These are phyloP conservation scores for Lagerstroemia speciosa DNA, from an alignment of 345 rosid genomes.

Conservation along the genomic window DNA sequence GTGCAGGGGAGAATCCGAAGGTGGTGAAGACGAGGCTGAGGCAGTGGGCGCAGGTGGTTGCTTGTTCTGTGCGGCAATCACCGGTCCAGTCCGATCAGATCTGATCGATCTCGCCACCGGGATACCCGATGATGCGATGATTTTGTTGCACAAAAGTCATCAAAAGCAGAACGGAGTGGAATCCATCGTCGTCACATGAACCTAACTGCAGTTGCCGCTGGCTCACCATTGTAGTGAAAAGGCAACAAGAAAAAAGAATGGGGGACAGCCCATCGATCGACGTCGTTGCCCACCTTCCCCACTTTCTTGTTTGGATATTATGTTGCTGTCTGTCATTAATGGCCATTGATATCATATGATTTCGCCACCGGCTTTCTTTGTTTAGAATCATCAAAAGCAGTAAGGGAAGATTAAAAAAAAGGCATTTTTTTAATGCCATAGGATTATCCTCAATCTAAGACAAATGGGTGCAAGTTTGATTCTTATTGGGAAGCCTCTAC, in stretches of 20 bases:
- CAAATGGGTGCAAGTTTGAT: too few relatives aligned
- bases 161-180: background rate
- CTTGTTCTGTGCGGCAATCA: slow-evolving; percentile 76
- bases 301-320: background rate
- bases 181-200: background rate
- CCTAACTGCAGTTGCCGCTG: background rate
- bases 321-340: background rate
- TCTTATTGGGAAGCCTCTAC: too few relatives aligned
- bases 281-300: background rate
- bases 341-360: too few relatives aligned
- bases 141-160: too few relatives aligned
- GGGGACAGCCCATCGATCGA: background rate
- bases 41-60: slow-evolving; percentile 96
- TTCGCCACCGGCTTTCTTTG: background rate
- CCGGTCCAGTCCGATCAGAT: slow-evolving; percentile 13
- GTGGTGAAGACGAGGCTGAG: slow-evolving; percentile 77
- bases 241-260: too few relatives aligned
- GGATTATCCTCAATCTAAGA: too few relatives aligned
- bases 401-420: background rate
- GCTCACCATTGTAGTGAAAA: background rate
- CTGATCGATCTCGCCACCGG: too few relatives aligned
- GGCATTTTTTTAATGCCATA: too few relatives aligned
- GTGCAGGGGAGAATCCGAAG: slow-evolving; percentile 66
- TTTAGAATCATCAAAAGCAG: background rate
- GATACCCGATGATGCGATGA: background rate